These are phyloP conservation scores for Lachnellula subtilissima DNA, from an alignment of 2,329 filamentous ascomycete genomes.

Conservation along the genomic window DNA sequence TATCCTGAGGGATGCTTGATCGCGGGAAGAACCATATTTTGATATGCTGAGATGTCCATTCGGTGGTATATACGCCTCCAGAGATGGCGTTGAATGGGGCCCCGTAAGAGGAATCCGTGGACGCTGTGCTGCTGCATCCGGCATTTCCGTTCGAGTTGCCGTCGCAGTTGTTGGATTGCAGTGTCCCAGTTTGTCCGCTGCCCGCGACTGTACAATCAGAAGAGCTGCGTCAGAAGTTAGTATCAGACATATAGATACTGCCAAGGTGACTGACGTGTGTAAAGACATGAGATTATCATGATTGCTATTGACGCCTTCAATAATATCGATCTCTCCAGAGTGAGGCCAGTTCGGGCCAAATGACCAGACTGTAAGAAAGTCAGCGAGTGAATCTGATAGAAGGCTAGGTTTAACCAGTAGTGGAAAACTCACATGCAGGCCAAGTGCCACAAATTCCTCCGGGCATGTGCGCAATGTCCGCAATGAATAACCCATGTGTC, in stretches of 20 bases:
- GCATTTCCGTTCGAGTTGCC: constrained; percentile 23
- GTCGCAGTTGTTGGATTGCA: constrained; percentile 13
- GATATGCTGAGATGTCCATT: constrained; percentile 41
- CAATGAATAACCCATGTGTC: constrained; percentile 62
- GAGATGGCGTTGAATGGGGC: constrained; percentile 59
- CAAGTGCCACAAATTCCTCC: constrained; percentile 66
- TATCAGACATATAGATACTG: background rate
- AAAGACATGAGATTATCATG: constrained; percentile 57
- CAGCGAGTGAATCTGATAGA: background rate
- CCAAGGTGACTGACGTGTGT: constrained; percentile 44
- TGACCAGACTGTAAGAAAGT: constrained; percentile 37
- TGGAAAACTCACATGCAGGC: constrained; percentile 52
- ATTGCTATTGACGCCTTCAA: constrained; percentile 49
- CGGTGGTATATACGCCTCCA: constrained; percentile 63
- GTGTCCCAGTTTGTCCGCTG: constrained; percentile 28
- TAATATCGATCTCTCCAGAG: constrained; percentile 59
- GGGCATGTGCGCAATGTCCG: constrained; percentile 70
- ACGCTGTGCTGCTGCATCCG: constrained; percentile 43
- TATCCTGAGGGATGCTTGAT: background rate
- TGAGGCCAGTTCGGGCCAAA: constrained; percentile 54
- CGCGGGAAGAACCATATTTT: background rate
- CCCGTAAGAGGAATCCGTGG: constrained; percentile 45
- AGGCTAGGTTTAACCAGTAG: background rate
- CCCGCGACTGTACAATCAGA: constrained; percentile 29
- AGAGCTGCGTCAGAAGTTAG: background rate